These are phyloP conservation scores for Leucocoprinus birnbaumii DNA, from an alignment of 768 basidiomycete species.

Conservation along the genomic window DNA sequence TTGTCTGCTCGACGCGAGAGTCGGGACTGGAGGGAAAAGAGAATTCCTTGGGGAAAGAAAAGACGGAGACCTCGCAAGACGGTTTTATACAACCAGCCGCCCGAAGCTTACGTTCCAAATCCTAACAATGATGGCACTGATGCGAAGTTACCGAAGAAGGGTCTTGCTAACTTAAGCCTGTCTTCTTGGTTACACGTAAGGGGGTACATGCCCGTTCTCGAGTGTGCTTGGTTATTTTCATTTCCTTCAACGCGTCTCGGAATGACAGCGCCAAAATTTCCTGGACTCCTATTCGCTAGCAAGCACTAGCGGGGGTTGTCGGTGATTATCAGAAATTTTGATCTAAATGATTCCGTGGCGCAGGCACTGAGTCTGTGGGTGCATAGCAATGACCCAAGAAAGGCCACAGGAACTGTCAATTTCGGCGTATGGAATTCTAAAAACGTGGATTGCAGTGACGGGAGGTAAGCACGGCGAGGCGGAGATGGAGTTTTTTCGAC, in stretches of 20 bases:
- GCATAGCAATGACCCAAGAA: too few species aligned
- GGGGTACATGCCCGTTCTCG: background rate
- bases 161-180: too few species aligned
- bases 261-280: too few species aligned
- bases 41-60: constrained; percentile 10
- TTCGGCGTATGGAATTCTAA: too few species aligned
- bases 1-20: background rate
- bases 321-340: too few species aligned
- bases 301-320: too few species aligned
- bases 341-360: too few species aligned
- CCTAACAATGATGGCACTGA: background rate
- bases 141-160: background rate
- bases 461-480: too few species aligned
- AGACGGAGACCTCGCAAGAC: constrained; percentile 2
- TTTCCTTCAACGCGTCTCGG: background rate
- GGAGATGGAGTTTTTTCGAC: background rate
- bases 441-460: too few species aligned
- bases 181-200: background rate
- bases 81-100: constrained; percentile 6
- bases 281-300: too few species aligned
- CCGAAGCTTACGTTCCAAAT: background rate
- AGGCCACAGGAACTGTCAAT: too few species aligned
- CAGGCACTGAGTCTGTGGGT: too few species aligned
- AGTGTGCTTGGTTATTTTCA: background rate
- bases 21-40: constrained; percentile 15